Conservation (phyloP, 305 asterid genomes). For the Solanum hybrid region DNA sequence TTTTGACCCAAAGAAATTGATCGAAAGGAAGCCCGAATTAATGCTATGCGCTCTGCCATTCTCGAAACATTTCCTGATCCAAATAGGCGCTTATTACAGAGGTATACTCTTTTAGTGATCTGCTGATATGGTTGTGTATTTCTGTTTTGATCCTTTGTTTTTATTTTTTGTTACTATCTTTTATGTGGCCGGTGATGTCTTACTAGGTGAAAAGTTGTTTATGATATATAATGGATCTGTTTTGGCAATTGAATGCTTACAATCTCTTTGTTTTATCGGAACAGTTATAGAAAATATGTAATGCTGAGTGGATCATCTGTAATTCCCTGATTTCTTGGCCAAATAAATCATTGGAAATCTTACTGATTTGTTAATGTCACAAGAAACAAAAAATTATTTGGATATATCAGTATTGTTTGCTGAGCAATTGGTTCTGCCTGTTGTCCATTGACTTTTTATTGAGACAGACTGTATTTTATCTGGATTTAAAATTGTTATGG, state of each 20-base stretch:
- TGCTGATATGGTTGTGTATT: neutral
- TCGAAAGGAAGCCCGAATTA: slow-evolving; percentile 75
- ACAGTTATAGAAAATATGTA: neutral
- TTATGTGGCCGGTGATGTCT: neutral
- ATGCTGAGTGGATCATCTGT: neutral
- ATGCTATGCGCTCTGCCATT: slow-evolving; percentile 80
- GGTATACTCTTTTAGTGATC: slow-evolving; percentile 34
- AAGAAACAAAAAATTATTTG: neutral
- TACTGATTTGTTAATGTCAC: neutral
- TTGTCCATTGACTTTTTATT: neutral
- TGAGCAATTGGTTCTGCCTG: neutral
- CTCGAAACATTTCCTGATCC: slow-evolving; percentile 96
- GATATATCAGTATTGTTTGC: neutral
- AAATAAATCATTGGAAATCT: neutral
- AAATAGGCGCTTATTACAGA: slow-evolving; percentile 88
- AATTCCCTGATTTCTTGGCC: neutral
- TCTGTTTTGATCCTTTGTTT: neutral
- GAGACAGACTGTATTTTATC: neutral
- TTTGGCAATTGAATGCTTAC: neutral
- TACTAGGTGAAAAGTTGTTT: neutral
- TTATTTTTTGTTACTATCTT: neutral
- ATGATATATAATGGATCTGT: neutral
- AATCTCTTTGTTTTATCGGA: neutral
- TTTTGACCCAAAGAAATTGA: slow-evolving; percentile 46
- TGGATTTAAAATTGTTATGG: neutral